phyloP scores from a whole-genome alignment of 2,329 filamentous ascomycete species.

The Cordyceps cicadae region DNA sequence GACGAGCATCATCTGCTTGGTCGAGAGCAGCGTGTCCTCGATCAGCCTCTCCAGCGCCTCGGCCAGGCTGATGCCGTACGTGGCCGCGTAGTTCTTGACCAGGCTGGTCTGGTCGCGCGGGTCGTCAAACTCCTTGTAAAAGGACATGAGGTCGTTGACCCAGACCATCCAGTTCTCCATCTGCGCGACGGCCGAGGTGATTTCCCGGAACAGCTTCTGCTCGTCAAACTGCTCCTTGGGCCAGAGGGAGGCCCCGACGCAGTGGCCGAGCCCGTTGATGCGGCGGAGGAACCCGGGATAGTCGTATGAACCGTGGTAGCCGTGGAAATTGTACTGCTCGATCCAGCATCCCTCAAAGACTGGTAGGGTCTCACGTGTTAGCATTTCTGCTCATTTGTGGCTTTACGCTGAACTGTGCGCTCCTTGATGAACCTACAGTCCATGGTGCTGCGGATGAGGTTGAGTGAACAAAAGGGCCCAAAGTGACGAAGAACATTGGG shows the following conservation, averaged over 20 bases:
- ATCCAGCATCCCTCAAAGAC: slow-evolving; percentile 18
- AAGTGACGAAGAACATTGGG: slow-evolving; percentile 16
- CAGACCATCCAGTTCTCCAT: slow-evolving; percentile 17
- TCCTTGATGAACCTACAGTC: slow-evolving; percentile 8
- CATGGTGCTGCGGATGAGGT: slow-evolving; percentile 15
- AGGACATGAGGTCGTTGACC: slow-evolving; percentile 18
- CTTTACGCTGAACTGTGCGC: too few species aligned
- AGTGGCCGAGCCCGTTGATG: slow-evolving; percentile 17
- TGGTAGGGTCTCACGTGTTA: neutral
- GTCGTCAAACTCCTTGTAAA: slow-evolving; percentile 18
- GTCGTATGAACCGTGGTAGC: slow-evolving; percentile 14
- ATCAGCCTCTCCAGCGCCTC: slow-evolving; percentile 16
- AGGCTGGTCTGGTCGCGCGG: slow-evolving; percentile 16
- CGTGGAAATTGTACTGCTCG: slow-evolving; percentile 17
- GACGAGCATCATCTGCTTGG: slow-evolving; percentile 15
- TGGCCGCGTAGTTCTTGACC: slow-evolving; percentile 15
- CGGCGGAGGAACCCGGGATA: slow-evolving; percentile 17
- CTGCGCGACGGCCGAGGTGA: slow-evolving; percentile 15
- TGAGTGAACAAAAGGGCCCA: slow-evolving; percentile 15
- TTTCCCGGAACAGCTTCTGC: slow-evolving; percentile 13
- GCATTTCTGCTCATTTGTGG: too few species aligned
- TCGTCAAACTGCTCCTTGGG: slow-evolving; percentile 13
- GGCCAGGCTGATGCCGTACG: slow-evolving; percentile 11
- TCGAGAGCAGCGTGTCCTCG: slow-evolving; percentile 13
- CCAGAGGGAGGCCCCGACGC: slow-evolving; percentile 14